phyloP scores from a whole-genome alignment of 2,329 filamentous ascomycete genomes.

The Metarhizium album region DNA sequence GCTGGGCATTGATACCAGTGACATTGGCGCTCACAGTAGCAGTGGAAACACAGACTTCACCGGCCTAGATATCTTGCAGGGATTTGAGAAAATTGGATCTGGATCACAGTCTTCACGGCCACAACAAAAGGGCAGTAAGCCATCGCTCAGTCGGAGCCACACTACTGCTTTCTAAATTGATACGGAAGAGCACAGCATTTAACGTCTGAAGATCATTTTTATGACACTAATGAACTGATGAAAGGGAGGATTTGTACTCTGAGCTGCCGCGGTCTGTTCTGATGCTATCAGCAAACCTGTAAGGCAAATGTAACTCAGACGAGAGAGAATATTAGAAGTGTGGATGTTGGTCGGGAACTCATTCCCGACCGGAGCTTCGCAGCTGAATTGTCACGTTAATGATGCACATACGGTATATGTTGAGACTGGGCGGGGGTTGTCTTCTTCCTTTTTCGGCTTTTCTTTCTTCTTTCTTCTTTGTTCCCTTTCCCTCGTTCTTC shows the following conservation, averaged over 20 bases:
- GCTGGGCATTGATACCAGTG: constrained; percentile 24
- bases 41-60: constrained; percentile 43
- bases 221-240: constrained; percentile 13
- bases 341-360: constrained; percentile 1
- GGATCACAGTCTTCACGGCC: constrained; percentile 21
- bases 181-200: constrained; percentile 5
- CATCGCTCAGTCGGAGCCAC: constrained; percentile 20
- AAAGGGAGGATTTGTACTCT: neutral
- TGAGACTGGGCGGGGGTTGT: neutral
- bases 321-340: neutral
- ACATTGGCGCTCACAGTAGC: constrained; percentile 36
- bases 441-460: neutral
- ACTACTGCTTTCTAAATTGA: constrained; percentile 19
- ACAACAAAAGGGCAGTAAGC: constrained; percentile 17
- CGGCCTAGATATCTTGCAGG: constrained; percentile 61
- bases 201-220: constrained; percentile 7
- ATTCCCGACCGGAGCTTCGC: constrained; percentile 16
- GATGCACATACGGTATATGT: constrained; percentile 13
- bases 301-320: neutral
- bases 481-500: no score
- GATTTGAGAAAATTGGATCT: constrained; percentile 63
- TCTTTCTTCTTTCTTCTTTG: neutral
- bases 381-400: constrained; percentile 19
- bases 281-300: neutral
- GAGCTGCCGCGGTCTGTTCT: neutral